Conservation (phyloP, 495 filamentous ascomycete genomes). For the Penicillium goetzii region DNA sequence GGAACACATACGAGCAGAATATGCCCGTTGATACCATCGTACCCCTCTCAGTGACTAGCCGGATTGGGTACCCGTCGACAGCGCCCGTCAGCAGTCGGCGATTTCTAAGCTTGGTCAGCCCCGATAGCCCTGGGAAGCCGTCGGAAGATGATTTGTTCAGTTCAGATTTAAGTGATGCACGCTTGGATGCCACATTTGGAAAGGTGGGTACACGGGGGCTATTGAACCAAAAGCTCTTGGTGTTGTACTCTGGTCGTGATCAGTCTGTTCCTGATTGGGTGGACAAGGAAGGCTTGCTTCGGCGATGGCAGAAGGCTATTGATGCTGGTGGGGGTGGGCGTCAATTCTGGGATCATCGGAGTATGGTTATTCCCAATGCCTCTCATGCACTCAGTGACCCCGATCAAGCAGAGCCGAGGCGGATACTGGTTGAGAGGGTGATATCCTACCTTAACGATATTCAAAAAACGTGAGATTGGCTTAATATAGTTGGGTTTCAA, state of each 20-base stretch:
- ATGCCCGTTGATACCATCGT: slow-evolving; percentile 38
- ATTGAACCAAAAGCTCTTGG: slow-evolving; percentile 49
- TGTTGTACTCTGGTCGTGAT: slow-evolving; percentile 71
- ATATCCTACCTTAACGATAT: slow-evolving; percentile 34
- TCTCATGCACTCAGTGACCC: slow-evolving; percentile 52
- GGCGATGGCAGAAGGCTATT: slow-evolving; percentile 65
- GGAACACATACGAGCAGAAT: slow-evolving; percentile 26
- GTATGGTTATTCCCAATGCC: slow-evolving; percentile 48
- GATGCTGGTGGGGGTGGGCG: slow-evolving; percentile 28
- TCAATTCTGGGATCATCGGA: slow-evolving; percentile 44
- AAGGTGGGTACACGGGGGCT: slow-evolving; percentile 53
- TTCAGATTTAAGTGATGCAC: slow-evolving; percentile 66
- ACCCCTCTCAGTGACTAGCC: slow-evolving; percentile 39
- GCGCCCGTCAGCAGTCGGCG: slow-evolving; percentile 65
- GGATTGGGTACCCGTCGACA: slow-evolving; percentile 40
- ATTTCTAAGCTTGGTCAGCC: slow-evolving; percentile 66
- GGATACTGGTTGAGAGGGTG: slow-evolving; percentile 42
- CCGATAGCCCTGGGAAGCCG: slow-evolving; percentile 49
- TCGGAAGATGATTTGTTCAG: slow-evolving; percentile 89
- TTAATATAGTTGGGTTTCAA: too few species aligned
- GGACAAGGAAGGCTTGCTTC: slow-evolving; percentile 65
- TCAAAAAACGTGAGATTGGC: slow-evolving; percentile 15
- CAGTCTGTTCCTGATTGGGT: slow-evolving; percentile 66
- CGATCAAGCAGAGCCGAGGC: slow-evolving; percentile 49
- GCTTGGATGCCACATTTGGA: slow-evolving; percentile 66